These are phyloP conservation scores for Myotisia sp. DNA, from an alignment of 2,329 filamentous ascomycete species.

Conservation along the genomic window DNA sequence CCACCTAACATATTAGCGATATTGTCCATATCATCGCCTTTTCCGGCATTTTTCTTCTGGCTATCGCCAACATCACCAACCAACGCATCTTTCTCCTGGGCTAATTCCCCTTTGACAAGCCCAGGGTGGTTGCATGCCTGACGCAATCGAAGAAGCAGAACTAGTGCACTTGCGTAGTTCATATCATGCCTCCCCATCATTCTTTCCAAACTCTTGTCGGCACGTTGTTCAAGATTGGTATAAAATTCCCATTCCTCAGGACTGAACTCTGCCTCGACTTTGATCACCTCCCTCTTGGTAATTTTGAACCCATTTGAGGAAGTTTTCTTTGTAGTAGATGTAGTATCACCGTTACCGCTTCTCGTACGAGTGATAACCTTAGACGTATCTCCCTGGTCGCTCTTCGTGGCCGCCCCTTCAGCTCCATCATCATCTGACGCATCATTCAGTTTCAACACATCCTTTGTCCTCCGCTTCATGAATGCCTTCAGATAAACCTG, in stretches of 20 bases:
- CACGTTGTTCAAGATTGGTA: constrained; percentile 63
- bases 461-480: constrained; percentile 98
- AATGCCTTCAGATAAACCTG: constrained; percentile 78
- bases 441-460: constrained; percentile 81
- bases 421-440: constrained; percentile 56
- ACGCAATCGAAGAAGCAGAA: constrained; percentile 73
- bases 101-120: constrained; percentile 69
- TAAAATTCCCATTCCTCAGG: constrained; percentile 75
- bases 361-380: too few species aligned
- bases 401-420: constrained; percentile 36
- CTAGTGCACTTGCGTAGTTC: constrained; percentile 87
- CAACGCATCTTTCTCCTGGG: constrained; percentile 75
- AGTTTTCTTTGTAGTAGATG: constrained; percentile 13
- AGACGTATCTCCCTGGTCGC: too few species aligned
- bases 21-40: constrained; percentile 57
- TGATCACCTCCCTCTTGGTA: constrained; percentile 76
- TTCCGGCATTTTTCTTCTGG: constrained; percentile 37
- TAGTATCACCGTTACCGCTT: background rate
- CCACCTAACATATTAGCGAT: constrained; percentile 77
- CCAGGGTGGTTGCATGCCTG: constrained; percentile 93
- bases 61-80: constrained; percentile 44
- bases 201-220: constrained; percentile 70
- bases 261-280: constrained; percentile 63
- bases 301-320: constrained; percentile 66
- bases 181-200: constrained; percentile 72